These are phyloP conservation scores for Marsdenia floribunda DNA, from an alignment of 257 asterid species.

Conservation along the genomic window DNA sequence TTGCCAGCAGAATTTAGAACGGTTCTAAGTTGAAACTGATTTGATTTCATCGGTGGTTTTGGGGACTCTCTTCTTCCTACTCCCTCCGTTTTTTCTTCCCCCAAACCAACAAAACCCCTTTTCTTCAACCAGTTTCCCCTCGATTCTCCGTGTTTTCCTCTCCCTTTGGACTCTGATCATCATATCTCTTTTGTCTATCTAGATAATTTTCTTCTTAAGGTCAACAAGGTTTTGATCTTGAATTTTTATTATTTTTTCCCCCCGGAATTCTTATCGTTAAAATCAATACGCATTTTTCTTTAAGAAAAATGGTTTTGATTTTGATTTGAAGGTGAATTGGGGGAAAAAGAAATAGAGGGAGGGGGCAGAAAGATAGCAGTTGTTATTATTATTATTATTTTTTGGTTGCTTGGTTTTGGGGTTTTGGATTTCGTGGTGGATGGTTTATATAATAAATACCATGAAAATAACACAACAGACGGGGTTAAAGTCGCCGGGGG, in stretches of 20 bases:
- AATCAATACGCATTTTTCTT: neutral
- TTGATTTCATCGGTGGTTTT: neutral
- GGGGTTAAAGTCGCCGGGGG: constrained; percentile 14
- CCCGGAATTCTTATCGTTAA: neutral
- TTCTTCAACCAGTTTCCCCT: neutral
- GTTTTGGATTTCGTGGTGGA: neutral
- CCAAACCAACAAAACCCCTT: neutral
- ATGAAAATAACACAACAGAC: neutral
- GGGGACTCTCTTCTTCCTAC: neutral
- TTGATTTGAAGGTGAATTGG: neutral
- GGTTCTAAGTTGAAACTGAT: neutral
- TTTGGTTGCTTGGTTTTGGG: neutral
- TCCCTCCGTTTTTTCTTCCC: neutral
- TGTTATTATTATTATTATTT: too few relatives aligned
- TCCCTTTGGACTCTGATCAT: neutral
- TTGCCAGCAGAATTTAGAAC: neutral
- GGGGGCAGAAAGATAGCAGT: neutral
- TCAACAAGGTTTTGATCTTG: neutral
- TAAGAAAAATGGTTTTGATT: neutral
- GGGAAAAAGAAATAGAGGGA: neutral
- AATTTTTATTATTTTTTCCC: neutral
- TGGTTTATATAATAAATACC: too few relatives aligned
- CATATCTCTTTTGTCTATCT: neutral
- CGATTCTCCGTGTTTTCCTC: neutral
- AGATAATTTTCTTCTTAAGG: neutral